A percentile compares a stretch with the other conserved stretches of the same genome.
phyloP scores from a whole-genome alignment of 306 rosid species.

The Begonia masoniana region DNA sequence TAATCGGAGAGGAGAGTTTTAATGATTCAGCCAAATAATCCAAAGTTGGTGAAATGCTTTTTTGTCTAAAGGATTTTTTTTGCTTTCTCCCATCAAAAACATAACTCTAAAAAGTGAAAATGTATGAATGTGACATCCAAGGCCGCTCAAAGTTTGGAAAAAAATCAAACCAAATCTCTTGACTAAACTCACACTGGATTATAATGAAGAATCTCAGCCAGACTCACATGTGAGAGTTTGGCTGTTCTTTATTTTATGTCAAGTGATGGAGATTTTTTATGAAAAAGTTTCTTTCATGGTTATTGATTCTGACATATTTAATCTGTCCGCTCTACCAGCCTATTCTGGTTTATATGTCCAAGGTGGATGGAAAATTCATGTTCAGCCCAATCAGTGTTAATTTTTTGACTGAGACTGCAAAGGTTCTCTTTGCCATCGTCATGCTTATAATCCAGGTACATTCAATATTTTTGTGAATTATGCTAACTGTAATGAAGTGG shows the following conservation, averaged over 20 bases:
- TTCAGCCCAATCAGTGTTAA: conserved; percentile 98
- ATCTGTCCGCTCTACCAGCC: conserved; percentile 51
- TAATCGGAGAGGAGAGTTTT: too few relatives aligned
- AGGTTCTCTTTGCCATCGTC: conserved; percentile 80
- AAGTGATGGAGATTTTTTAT: neutral
- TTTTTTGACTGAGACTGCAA: conserved; percentile 82
- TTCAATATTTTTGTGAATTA: neutral
- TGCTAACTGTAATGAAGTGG: neutral
- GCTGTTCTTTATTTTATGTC: neutral
- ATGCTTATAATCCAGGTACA: conserved; percentile 87
- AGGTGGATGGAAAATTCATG: conserved; percentile 96
- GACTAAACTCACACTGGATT: too few relatives aligned
- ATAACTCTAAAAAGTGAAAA: too few relatives aligned
- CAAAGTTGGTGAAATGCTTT: too few relatives aligned
- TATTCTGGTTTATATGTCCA: conserved; percentile 93
- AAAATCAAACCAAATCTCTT: too few relatives aligned
- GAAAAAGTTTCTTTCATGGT: neutral
- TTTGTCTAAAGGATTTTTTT: too few relatives aligned
- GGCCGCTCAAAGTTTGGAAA: too few relatives aligned
- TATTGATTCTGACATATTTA: conserved; percentile 6
- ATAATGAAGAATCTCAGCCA: too few relatives aligned
- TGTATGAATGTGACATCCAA: too few relatives aligned
- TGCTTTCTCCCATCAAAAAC: too few relatives aligned
- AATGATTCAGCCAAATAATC: too few relatives aligned
- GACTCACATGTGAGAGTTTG: too few relatives aligned